Evolutionary conservation across 202 grass and related monocot genomes (phyloP).

Genomic region (Setaria viridis): DNA sequence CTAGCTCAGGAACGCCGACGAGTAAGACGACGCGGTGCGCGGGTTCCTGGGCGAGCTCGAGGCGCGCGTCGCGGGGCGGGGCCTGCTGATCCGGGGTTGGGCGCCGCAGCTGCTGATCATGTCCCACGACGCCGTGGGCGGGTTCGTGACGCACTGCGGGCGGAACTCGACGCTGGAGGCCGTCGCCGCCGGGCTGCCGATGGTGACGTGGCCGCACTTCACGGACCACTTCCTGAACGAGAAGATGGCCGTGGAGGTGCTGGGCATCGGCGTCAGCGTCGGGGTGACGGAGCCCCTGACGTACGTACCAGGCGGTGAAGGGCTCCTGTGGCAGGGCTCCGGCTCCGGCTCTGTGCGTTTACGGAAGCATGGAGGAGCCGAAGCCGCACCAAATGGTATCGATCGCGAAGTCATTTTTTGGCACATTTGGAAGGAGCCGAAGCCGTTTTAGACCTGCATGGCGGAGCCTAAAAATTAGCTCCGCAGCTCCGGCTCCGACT

Average conservation of each 20-base stretch:
- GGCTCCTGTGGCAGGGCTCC: too few relatives aligned
- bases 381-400: too few relatives aligned
- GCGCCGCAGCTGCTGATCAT: conserved; percentile 63
- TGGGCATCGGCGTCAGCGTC: conserved; percentile 42
- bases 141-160: conserved; percentile 75
- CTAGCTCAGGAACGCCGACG: conserved; percentile 31
- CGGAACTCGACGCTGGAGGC: conserved; percentile 72
- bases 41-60: conserved; percentile 30
- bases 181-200: conserved; percentile 35
- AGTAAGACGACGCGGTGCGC: conserved; percentile 14
- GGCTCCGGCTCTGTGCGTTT: too few relatives aligned
- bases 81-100: conserved; percentile 53
- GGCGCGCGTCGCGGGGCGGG: conserved; percentile 23
- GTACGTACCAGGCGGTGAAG: not conserved
- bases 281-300: conserved; percentile 5
- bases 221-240: conserved; percentile 60
- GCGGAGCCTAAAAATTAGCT: too few relatives aligned
- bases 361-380: too few relatives aligned
- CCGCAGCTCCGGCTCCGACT: too few relatives aligned
- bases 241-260: conserved; percentile 54
- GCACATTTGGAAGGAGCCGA: too few relatives aligned
- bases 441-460: too few relatives aligned
- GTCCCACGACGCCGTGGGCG: conserved; percentile 49
- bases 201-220: conserved; percentile 67
- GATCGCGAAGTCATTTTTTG: too few relatives aligned